Evolutionary conservation across 2,329 filamentous ascomycete genomes (phyloP).

Genomic region (Botrytis fabae): DNA sequence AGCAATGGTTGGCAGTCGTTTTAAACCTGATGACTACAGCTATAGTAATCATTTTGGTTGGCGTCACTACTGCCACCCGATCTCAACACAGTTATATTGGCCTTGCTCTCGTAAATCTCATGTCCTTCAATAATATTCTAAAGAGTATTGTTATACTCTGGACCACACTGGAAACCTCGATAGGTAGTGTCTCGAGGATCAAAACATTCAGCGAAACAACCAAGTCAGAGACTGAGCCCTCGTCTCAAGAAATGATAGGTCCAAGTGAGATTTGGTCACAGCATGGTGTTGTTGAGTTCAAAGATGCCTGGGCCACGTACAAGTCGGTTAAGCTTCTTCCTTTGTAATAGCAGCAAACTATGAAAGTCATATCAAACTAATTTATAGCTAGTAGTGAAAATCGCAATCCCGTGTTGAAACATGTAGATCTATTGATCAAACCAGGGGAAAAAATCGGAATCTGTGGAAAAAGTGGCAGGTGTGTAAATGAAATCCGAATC

Average conservation of each 20-base stretch:
- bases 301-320: neutral
- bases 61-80: slow-evolving; percentile 32
- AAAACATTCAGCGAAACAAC: neutral
- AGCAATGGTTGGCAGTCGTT: slow-evolving; percentile 51
- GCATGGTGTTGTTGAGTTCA: neutral
- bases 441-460: neutral
- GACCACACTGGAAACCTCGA: neutral
- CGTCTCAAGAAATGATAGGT: neutral
- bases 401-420: neutral
- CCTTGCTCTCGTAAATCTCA: slow-evolving; percentile 42
- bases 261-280: neutral
- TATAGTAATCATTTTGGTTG: slow-evolving; percentile 26
- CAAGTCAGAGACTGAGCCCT: neutral
- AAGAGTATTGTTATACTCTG: neutral
- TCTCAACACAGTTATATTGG: slow-evolving; percentile 36
- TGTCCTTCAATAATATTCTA: neutral
- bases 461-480: neutral
- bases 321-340: neutral
- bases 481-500: too few species aligned
- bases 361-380: neutral
- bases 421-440: neutral
- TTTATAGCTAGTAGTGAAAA: neutral
- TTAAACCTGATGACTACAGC: slow-evolving; percentile 29
- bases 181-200: too few species aligned
- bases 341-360: neutral